Evolutionary conservation across 805 yeast species (phyloP).

Genomic region (Candida fluviatilis): DNA sequence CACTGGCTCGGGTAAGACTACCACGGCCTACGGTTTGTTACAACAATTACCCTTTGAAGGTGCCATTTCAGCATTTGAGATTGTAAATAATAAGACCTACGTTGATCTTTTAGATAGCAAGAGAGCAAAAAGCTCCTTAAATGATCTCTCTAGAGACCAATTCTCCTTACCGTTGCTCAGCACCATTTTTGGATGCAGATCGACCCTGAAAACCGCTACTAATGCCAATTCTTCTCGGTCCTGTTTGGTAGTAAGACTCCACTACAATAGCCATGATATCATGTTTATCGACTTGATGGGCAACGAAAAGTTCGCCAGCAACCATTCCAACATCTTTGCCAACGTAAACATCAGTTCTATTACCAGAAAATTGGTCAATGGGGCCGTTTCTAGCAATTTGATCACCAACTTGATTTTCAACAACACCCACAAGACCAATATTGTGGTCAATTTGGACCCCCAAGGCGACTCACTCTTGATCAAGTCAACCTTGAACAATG

Average conservation of each 20-base stretch:
- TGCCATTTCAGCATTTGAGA: slow-evolving; percentile 24
- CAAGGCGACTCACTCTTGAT: slow-evolving; percentile 19
- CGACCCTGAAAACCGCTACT: slow-evolving; percentile 16
- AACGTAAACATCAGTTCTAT: slow-evolving; percentile 24
- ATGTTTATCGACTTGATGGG: slow-evolving; percentile 29
- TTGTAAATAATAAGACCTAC: slow-evolving; percentile 20
- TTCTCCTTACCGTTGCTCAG: slow-evolving; percentile 8
- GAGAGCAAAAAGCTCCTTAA: background rate
- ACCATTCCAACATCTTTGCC: slow-evolving; percentile 20
- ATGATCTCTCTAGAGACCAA: slow-evolving; percentile 4
- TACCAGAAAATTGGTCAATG: slow-evolving; percentile 17
- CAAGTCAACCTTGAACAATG: slow-evolving; percentile 23
- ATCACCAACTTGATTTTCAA: slow-evolving; percentile 25
- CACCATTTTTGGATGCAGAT: slow-evolving; percentile 15
- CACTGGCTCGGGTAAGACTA: slow-evolving; percentile 31
- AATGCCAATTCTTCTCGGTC: slow-evolving; percentile 21
- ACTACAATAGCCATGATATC: slow-evolving; percentile 13
- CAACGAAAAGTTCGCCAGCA: slow-evolving; percentile 20
- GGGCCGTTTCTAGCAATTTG: slow-evolving; percentile 17
- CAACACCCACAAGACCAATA: slow-evolving; percentile 12
- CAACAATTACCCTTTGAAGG: slow-evolving; percentile 6
- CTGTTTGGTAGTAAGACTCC: slow-evolving; percentile 22
- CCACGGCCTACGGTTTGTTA: slow-evolving; percentile 19
- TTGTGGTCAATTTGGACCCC: slow-evolving; percentile 25
- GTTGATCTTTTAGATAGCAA: slow-evolving; percentile 22